Evolutionary conservation across 225 moss, liverwort and hornwort species (phyloP), one percentile per base, ranked within the genome.

Genomic region (Straminergon stramineum): DNA sequence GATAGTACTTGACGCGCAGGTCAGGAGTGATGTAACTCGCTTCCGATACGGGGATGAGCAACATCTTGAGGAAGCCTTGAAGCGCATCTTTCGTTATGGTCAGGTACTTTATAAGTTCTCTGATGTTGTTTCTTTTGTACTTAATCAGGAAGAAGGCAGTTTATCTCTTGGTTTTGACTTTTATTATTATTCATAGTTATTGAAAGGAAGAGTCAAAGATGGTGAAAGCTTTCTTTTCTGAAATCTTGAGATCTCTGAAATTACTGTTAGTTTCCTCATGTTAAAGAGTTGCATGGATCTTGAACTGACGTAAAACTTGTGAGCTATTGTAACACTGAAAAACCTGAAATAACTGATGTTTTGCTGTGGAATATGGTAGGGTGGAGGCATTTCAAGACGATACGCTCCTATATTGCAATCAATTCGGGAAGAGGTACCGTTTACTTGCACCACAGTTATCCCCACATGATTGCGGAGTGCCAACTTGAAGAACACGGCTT

Each of bases 61-160:
- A 85, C 99, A 99, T 94, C 96, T 99, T 83, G 99, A 99, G 85
- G 99, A 99, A 92, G 99, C 99, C 80, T 87, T 99, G 89, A 99
- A 99, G 87, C 96, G 99, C 85, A 99, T 99, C 68, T 99, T 99
- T 70, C 94, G 96, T 85, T 99, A 99, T 75, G 97, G 97, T 45
- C 94, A 91, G 95, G 97, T 97, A 95, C 31, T 51, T 21, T 64
- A 65, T 74, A 39, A 53, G 56, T 69, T 75, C 75, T 70, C 62
- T 93, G 68, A 68, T 79, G 75, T 58, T 45, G 53, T 76, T 52
- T 78, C 35, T 63, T 83, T 88, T 80, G 48, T 90, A 83, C 55
- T 71, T 62, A 79, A 56, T 88, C 23, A 30, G 39, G 68, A 68
- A 80, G 69, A 81, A 88, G 58, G 84, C 62, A 84, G 68, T 53